phyloP scores from a whole-genome alignment of 805 yeast genomes.

The Suhomyces prunicola region DNA sequence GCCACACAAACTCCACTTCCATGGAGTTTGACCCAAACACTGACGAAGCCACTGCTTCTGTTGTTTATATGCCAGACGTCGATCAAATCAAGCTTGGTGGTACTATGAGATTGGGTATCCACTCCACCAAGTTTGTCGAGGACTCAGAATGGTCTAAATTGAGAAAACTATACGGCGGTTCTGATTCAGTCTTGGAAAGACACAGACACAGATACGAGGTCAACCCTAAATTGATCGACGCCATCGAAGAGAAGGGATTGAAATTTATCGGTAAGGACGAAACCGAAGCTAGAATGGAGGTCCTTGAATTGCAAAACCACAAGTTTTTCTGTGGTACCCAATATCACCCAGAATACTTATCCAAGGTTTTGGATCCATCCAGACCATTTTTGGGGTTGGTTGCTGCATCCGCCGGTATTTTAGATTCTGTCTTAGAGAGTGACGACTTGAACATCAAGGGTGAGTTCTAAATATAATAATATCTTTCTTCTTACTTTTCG shows the following conservation, averaged over 20 bases:
- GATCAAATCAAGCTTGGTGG: slow-evolving; percentile 96
- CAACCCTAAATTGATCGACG: slow-evolving; percentile 74
- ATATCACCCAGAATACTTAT: slow-evolving; percentile 96
- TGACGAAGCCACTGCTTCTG: slow-evolving; percentile 64
- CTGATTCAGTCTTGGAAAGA: slow-evolving; percentile 74
- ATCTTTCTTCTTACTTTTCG: background rate
- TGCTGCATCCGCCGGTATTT: slow-evolving; percentile 86
- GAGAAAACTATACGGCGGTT: slow-evolving; percentile 74
- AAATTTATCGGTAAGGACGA: slow-evolving; percentile 93
- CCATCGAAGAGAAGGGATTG: slow-evolving; percentile 76
- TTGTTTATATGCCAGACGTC: slow-evolving; percentile 98
- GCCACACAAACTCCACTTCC: slow-evolving; percentile 66
- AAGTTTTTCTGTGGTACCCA: slow-evolving; percentile 94
- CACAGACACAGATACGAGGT: slow-evolving; percentile 99
- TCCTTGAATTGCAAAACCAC: slow-evolving; percentile 79
- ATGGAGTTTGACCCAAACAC: slow-evolving; percentile 74
- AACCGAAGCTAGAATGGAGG: slow-evolving; percentile 87
- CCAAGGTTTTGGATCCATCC: slow-evolving; percentile 95
- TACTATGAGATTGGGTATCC: slow-evolving; percentile 96
- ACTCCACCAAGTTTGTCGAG: slow-evolving; percentile 77
- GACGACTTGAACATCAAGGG: slow-evolving; percentile 44
- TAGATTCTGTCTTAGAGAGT: slow-evolving; percentile 58
- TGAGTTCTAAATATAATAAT: slow-evolving; percentile 28
- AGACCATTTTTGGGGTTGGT: slow-evolving; percentile 94
- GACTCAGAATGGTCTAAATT: slow-evolving; percentile 66